Evolutionary conservation across 2,329 filamentous ascomycete species (phyloP).

Genomic region (Corinectria fuckeliana): DNA sequence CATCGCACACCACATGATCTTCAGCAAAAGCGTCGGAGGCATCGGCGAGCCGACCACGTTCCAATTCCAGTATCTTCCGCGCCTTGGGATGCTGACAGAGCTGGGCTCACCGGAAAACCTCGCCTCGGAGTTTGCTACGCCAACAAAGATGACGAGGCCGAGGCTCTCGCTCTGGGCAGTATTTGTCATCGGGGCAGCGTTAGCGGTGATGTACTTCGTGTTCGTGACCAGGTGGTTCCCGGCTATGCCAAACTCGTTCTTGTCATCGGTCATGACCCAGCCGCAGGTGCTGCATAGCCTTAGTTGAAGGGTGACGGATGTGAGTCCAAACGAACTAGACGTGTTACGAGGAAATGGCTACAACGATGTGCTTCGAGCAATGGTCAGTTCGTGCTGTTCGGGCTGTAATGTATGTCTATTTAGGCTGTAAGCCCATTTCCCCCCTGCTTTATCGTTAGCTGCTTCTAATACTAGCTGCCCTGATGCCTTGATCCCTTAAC

Average conservation of each 20-base stretch:
- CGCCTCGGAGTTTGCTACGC: slow-evolving; percentile 2
- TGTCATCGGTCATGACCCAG: slow-evolving; percentile 30
- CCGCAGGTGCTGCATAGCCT: slow-evolving; percentile 28
- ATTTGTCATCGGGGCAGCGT: slow-evolving; percentile 22
- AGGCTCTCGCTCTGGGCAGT: slow-evolving; percentile 23
- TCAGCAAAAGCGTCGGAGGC: slow-evolving; percentile 66
- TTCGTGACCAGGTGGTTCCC: slow-evolving; percentile 21
- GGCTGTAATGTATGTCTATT: too few relatives aligned
- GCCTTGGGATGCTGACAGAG: slow-evolving; percentile 44
- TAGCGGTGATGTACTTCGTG: slow-evolving; percentile 26
- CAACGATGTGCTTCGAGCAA: too few relatives aligned
- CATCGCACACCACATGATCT: slow-evolving; percentile 56
- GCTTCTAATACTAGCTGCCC: too few relatives aligned
- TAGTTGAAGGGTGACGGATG: not conserved
- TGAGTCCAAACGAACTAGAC: not conserved
- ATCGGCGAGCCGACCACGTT: slow-evolving; percentile 69
- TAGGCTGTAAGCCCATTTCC: too few relatives aligned
- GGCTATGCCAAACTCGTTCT: slow-evolving; percentile 25
- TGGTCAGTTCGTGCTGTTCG: too few relatives aligned
- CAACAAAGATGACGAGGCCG: slow-evolving; percentile 4
- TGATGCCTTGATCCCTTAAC: too few relatives aligned
- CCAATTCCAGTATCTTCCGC: slow-evolving; percentile 74
- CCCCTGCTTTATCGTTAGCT: too few relatives aligned
- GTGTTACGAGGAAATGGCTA: not conserved
- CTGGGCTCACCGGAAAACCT: slow-evolving; percentile 34